Percentiles rank a stretch among this genome's conserved stretches.
These are phyloP conservation scores for Macrolepiota albuminosa DNA, from an alignment of 768 basidiomycete species.

Conservation along the genomic window DNA sequence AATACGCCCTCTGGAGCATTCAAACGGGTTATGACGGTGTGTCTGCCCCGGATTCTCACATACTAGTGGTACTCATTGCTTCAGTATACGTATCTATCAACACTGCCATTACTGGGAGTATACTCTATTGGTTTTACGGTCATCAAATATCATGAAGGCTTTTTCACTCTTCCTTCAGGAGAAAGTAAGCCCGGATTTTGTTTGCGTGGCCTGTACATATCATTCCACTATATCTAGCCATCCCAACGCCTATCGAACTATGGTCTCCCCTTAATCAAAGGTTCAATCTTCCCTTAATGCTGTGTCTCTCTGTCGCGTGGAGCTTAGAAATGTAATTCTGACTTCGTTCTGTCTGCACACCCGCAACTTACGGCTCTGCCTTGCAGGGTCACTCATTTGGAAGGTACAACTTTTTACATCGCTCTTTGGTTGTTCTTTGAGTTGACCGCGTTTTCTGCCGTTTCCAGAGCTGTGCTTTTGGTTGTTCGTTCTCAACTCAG, in stretches of 20 bases:
- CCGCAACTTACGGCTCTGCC: not conserved
- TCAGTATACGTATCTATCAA: conserved; percentile 68
- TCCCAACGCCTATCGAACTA: conserved; percentile 56
- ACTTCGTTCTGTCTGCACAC: not conserved
- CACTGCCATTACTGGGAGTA: conserved; percentile 51
- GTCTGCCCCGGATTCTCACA: conserved; percentile 13
- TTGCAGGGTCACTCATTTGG: conserved; percentile 68
- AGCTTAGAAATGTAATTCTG: conserved; percentile 63
- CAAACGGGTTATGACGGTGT: conserved; percentile 81
- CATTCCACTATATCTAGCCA: conserved; percentile 32
- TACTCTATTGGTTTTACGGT: conserved; percentile 60
- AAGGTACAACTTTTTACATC: conserved; percentile 36
- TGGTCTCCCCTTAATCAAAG: conserved; percentile 46
- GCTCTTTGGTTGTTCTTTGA: too few species aligned
- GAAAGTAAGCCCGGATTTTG: conserved; percentile 42
- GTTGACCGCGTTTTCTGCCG: too few species aligned
- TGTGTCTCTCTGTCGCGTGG: conserved; percentile 69
- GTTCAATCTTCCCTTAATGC: conserved; percentile 60
- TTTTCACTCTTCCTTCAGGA: conserved; percentile 31
- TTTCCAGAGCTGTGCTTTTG: conserved; percentile 76
- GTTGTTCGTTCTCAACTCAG: conserved; percentile 73
- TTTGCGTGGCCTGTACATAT: not conserved
- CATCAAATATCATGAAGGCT: conserved; percentile 76
- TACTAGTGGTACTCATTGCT: too few species aligned
- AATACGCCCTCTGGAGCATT: conserved; percentile 66